A percentile compares a stretch with the other conserved stretches of the same genome.
These are phyloP conservation scores for Hypoxylon sp. DNA, from an alignment of 2,329 filamentous ascomycete genomes.

Conservation along the genomic window DNA sequence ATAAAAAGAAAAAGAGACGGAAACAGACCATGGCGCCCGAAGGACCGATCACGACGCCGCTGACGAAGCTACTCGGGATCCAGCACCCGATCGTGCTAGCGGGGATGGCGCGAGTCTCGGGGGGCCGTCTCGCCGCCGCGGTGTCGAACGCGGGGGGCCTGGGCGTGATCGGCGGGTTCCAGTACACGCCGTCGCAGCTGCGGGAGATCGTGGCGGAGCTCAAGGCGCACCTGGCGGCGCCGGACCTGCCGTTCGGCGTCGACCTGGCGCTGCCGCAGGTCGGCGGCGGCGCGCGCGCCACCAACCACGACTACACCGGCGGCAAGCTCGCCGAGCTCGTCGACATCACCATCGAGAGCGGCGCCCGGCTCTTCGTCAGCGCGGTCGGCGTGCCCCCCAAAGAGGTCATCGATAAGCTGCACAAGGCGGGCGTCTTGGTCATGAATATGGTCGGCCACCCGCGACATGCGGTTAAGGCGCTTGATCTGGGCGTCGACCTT, in stretches of 20 bases:
- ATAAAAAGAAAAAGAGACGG: background rate
- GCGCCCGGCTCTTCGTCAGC: conserved; percentile 84
- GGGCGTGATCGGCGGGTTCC: conserved; percentile 75
- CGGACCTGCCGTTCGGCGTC: conserved; percentile 83
- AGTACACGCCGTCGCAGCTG: conserved; percentile 77
- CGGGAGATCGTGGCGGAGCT: conserved; percentile 85
- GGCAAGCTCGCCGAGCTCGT: conserved; percentile 89
- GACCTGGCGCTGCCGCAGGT: conserved; percentile 92
- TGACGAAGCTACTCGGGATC: conserved; percentile 82
- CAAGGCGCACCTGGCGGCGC: conserved; percentile 73
- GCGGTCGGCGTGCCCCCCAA: conserved; percentile 87
- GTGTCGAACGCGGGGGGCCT: conserved; percentile 90
- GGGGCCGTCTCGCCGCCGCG: conserved; percentile 79
- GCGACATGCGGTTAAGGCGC: conserved; percentile 87
- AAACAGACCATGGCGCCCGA: conserved; percentile 49
- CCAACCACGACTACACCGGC: conserved; percentile 94
- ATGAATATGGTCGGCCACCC: conserved; percentile 99
- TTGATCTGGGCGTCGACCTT: conserved; percentile 87
- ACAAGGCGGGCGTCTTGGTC: conserved; percentile 79
- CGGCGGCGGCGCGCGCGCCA: conserved; percentile 82
- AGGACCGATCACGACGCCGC: conserved; percentile 74
- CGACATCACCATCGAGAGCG: conserved; percentile 82
- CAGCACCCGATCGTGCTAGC: conserved; percentile 89
- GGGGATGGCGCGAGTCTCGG: conserved; percentile 89
- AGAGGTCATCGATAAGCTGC: conserved; percentile 76